These are phyloP conservation scores for Babesia sp. DNA, from an alignment of 169 alveolate species.

Conservation along the genomic window DNA sequence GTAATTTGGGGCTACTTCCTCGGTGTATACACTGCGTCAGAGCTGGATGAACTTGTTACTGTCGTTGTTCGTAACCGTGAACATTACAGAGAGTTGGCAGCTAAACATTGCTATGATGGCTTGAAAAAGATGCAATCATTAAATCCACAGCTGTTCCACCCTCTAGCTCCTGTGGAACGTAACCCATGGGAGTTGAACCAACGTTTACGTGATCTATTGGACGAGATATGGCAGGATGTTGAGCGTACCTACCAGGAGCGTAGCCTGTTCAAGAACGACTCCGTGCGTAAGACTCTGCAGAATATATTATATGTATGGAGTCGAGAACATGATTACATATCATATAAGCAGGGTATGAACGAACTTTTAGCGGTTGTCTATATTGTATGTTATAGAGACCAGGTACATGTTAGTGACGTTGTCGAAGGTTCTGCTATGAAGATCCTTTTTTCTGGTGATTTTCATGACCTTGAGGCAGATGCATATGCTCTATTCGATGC, in stretches of 20 bases:
- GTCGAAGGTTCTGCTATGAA: background rate
- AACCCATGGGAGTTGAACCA: slow-evolving; percentile 77
- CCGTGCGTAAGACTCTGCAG: slow-evolving; percentile 68
- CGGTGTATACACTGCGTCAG: slow-evolving; percentile 9
- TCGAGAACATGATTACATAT: slow-evolving; percentile 68
- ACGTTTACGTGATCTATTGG: slow-evolving; percentile 64
- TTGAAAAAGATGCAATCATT: slow-evolving; percentile 52
- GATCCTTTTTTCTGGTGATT: slow-evolving; percentile 27
- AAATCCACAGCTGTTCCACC: slow-evolving; percentile 78
- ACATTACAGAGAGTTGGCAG: slow-evolving; percentile 39
- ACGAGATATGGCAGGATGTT: slow-evolving; percentile 76
- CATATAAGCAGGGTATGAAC: slow-evolving; percentile 78
- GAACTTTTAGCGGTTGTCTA: slow-evolving; percentile 74
- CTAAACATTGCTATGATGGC: slow-evolving; percentile 25
- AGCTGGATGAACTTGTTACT: slow-evolving; percentile 7
- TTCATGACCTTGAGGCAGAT: slow-evolving; percentile 79
- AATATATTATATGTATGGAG: slow-evolving; percentile 74
- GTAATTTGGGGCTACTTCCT: slow-evolving; percentile 61
- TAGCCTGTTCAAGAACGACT: slow-evolving; percentile 66
- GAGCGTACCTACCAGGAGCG: slow-evolving; percentile 77
- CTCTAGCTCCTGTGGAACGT: slow-evolving; percentile 73
- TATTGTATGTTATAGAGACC: slow-evolving; percentile 65
- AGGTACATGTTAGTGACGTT: background rate
- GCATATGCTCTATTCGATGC: slow-evolving; percentile 77
- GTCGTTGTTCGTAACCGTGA: background rate